Conservation (phyloP, 2,329 filamentous ascomycete genomes). For the Hypoxylon sp. region DNA sequence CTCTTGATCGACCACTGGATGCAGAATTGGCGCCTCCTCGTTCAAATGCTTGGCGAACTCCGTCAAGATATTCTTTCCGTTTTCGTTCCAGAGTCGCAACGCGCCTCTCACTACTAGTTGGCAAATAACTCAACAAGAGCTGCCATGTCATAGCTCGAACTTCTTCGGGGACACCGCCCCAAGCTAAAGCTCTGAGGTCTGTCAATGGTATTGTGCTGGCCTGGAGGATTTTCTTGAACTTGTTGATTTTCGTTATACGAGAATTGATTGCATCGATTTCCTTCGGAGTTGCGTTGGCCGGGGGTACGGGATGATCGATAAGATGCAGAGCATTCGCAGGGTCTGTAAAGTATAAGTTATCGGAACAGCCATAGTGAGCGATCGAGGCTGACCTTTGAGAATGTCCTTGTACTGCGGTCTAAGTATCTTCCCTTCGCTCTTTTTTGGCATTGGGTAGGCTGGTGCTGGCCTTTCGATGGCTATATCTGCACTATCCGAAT, state of each 20-base stretch:
- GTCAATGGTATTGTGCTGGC: conserved; percentile 88
- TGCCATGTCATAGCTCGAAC: conserved; percentile 99
- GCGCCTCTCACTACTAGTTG: conserved; percentile 94
- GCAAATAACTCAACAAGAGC: conserved; percentile 92
- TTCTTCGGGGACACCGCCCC: conserved; percentile 95
- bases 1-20: conserved; percentile 67
- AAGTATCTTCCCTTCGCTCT: conserved; percentile 93
- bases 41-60: conserved; percentile 81
- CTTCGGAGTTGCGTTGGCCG: conserved; percentile 81
- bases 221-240: conserved; percentile 96
- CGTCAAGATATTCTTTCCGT: conserved; percentile 95
- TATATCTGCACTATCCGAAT: conserved; percentile 92
- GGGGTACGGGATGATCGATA: conserved; percentile 86
- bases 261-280: conserved; percentile 89
- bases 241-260: conserved; percentile 94
- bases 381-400: conserved; percentile 70
- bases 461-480: conserved; percentile 88
- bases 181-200: conserved; percentile 87
- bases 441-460: conserved; percentile 89
- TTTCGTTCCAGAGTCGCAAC: conserved; percentile 93
- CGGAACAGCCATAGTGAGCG: not conserved
- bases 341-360: conserved; percentile 59
- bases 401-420: conserved; percentile 99
- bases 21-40: conserved; percentile 67
- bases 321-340: conserved; percentile 96